Evolutionary conservation across 2,329 filamentous ascomycete genomes (phyloP).

Genomic region (Harringtonia aguacate): DNA sequence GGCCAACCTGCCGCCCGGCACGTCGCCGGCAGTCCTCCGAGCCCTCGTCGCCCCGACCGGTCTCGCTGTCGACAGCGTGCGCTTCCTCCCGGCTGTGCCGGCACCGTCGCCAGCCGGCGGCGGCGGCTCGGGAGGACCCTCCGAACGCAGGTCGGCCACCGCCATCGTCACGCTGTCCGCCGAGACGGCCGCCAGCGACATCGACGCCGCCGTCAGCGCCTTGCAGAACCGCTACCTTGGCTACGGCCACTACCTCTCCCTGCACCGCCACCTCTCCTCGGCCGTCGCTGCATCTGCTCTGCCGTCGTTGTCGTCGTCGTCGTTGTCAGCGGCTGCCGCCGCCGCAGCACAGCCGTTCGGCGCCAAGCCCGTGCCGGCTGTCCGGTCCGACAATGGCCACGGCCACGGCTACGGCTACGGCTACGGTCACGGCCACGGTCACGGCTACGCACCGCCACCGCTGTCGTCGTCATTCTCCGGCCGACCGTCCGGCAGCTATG

Average conservation of each 20-base stretch:
- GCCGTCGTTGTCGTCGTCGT: constrained; percentile 5
- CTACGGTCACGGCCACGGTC: no score
- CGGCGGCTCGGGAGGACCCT: constrained; percentile 36
- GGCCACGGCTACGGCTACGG: no score
- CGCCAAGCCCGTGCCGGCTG: constrained; percentile 7
- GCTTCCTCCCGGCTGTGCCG: constrained; percentile 49
- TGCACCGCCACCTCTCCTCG: constrained; percentile 77
- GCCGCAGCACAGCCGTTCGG: constrained; percentile 22
- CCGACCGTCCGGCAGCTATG: background rate
- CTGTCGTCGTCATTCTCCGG: background rate
- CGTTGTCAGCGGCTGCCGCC: constrained; percentile 15
- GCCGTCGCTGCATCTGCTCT: constrained; percentile 41
- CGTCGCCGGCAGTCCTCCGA: constrained; percentile 48
- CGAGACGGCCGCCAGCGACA: constrained; percentile 72
- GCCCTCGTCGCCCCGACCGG: constrained; percentile 42
- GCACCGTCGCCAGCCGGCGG: constrained; percentile 35
- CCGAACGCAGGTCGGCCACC: constrained; percentile 60
- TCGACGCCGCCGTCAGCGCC: constrained; percentile 67
- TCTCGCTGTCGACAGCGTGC: constrained; percentile 61
- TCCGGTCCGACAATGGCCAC: no score
- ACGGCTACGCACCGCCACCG: no score
- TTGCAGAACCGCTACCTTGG: constrained; percentile 80
- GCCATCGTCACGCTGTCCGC: constrained; percentile 74
- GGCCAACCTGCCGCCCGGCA: constrained; percentile 49
- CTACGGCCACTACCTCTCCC: constrained; percentile 68